Evolutionary conservation across 305 asterid species (phyloP).

Genomic region (Caryopteris hybrid): DNA sequence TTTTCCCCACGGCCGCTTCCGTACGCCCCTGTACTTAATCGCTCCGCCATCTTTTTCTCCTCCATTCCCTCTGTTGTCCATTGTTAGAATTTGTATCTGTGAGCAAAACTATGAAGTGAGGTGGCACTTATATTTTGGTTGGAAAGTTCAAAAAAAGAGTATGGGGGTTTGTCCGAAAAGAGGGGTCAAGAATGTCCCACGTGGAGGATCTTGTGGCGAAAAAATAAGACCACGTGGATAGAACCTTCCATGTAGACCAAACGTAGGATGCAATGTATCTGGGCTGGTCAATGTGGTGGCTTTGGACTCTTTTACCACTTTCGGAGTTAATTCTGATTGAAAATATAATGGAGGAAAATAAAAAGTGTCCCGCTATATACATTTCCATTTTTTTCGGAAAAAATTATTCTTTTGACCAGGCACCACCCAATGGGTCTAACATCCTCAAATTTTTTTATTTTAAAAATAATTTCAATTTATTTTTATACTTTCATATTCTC

Average conservation of each 20-base stretch:
- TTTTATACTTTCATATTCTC: too few relatives aligned
- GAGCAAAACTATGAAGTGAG: conserved; percentile 9
- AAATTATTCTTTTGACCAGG: too few relatives aligned
- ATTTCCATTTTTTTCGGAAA: too few relatives aligned
- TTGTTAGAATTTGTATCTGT: background rate
- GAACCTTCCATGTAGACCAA: conserved; percentile 32
- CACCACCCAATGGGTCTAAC: too few relatives aligned
- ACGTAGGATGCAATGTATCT: conserved; percentile 33
- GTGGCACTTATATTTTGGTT: conserved; percentile 27
- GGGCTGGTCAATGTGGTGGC: conserved; percentile 60
- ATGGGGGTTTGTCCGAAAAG: background rate
- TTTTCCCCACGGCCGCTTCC: conserved; percentile 64
- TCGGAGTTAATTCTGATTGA: conserved; percentile 12
- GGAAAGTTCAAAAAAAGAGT: background rate
- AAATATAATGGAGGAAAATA: background rate
- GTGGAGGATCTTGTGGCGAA: conserved; percentile 30
- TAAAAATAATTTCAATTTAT: too few relatives aligned
- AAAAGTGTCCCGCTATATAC: too few relatives aligned
- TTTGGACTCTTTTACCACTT: conserved; percentile 17
- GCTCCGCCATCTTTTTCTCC: conserved; percentile 22
- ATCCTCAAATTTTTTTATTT: too few relatives aligned
- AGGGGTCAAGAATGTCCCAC: conserved; percentile 1
- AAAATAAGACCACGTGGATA: conserved; percentile 19
- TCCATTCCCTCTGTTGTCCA: conserved; percentile 20
- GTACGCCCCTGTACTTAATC: conserved; percentile 54